Evolutionary conservation across 1,284 basidiomycete species (phyloP), one percentile per base, ranked within the genome.

Genomic region (Takashimella tepidaria): DNA sequence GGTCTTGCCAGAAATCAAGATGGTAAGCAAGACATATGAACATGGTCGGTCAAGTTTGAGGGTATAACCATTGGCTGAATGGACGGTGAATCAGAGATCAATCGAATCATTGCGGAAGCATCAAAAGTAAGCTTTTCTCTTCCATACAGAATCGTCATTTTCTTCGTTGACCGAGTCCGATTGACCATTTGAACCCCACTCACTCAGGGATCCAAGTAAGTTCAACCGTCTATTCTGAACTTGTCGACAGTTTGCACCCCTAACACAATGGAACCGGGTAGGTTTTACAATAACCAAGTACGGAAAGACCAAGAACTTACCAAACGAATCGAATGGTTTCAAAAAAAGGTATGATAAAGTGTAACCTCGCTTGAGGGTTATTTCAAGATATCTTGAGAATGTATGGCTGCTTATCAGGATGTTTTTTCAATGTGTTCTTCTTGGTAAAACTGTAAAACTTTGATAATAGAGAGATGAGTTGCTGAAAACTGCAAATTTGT

Each of bases 31-130:
- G 21, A 3, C 6, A 27, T 23, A 11, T n/a, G 12, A 41, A n/a
- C n/a, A n/a, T n/a, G n/a, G n/a, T n/a, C n/a, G n/a, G n/a, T n/a
- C n/a, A n/a, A n/a, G n/a, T n/a, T n/a, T n/a, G n/a, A n/a, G n/a
- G n/a, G n/a, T n/a, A n/a, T n/a, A n/a, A n/a, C n/a, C n/a, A n/a
- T n/a, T n/a, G n/a, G n/a, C n/a, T n/a, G n/a, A n/a, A n/a, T n/a
- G n/a, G n/a, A n/a, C n/a, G n/a, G n/a, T n/a, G n/a, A 16, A 5
- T 2, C 54, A 63, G 74, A 76, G 49, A 60, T 77, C 50, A 76
- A 76, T 57, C 58, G 60, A 20, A 72, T 75, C 55, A 76, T 77
- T 10, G 73, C 70, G 19, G 74, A 76, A 47, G 74, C 75, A 5
- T 73, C 70, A 21, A 73, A 70, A 51, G 71, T 69, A 44, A 49